Evolutionary conservation across 768 basidiomycete genomes (phyloP).

Genomic region (Calocybe gangraenosa): DNA sequence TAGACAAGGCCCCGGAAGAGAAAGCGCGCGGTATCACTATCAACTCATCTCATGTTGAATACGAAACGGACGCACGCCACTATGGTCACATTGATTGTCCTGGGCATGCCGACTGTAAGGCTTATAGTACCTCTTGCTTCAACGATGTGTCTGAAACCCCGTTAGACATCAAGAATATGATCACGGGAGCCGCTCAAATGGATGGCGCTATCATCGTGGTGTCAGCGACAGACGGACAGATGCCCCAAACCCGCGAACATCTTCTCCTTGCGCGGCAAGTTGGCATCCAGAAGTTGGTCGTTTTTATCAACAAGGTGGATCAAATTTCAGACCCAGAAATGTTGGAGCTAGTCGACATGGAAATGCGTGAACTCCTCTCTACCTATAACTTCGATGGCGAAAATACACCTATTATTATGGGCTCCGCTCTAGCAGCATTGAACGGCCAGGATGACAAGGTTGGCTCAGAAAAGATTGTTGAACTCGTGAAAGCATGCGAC

Average conservation of each 20-base stretch:
- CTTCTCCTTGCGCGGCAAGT: slow-evolving; percentile 96
- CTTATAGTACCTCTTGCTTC: slow-evolving; percentile 7
- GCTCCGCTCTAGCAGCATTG: slow-evolving; percentile 92
- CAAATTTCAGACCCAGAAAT: slow-evolving; percentile 95
- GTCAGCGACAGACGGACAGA: slow-evolving; percentile 97
- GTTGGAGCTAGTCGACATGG: slow-evolving; percentile 99
- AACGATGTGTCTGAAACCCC: slow-evolving; percentile 9
- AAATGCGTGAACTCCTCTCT: slow-evolving; percentile 93
- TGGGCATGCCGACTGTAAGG: slow-evolving; percentile 89
- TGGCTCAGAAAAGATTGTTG: slow-evolving; percentile 75
- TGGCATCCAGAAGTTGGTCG: slow-evolving; percentile 94
- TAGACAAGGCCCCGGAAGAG: slow-evolving; percentile 99
- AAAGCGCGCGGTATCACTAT: slow-evolving; percentile 99
- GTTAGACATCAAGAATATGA: slow-evolving; percentile 96
- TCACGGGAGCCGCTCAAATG: slow-evolving; percentile 98
- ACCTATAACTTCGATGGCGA: slow-evolving; percentile 97
- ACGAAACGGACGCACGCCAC: slow-evolving; percentile 85
- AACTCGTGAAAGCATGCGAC: slow-evolving; percentile 85
- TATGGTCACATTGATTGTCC: slow-evolving; percentile 99
- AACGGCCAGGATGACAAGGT: slow-evolving; percentile 80
- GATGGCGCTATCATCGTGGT: slow-evolving; percentile 96
- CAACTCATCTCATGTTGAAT: slow-evolving; percentile 98
- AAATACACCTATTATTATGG: slow-evolving; percentile 96
- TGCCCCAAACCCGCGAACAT: slow-evolving; percentile 99
- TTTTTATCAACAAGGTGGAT: slow-evolving; percentile 99